Evolutionary conservation across 768 basidiomycete genomes (phyloP), one percentile per base, ranked within the genome.

Genomic region (Suillus placidus): DNA sequence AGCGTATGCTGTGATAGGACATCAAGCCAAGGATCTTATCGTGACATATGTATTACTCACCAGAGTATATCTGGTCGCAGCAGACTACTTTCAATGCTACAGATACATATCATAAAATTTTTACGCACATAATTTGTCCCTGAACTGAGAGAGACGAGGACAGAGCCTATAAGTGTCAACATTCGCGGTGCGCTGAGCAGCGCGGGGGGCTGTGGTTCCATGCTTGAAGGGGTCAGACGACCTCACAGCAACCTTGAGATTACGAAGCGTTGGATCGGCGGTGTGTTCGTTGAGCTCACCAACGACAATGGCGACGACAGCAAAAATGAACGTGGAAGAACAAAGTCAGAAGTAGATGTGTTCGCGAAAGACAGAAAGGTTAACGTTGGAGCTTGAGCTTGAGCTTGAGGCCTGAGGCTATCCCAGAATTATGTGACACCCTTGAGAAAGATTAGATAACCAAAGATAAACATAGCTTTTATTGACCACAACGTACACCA

Each of bases 101-200:
- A 64, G 3, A 69, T 34, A 16, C 34, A 18, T 45, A 38, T 30
- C 34, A 37, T 23, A 54, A 18, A 40, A 8, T 6, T 13, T 51
- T 26, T 51, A 80, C 89, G 64, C 73, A 92, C 91, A 82, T 92
- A 92, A 69, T 90, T 90, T 9, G 91, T 91, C 32, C 91, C 91
- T 51, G 88, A 87, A 66, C 86, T 76, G 40, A 91, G 74, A 0
- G 88, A 80, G 7, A 89, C 87, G 37, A 88, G 68, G 47, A 90
- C 70, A n/a, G 87, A 87, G 30, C 82, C 81, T 43, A 87, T 52
- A 23, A 92, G 79, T 0, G 83, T 85, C 23, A 81, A 80, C 23
- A 84, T 71, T 34, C 87, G 79, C 20, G 81, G 78, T 37, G 71
- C 52, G 58, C 80, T 82, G 68, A 82, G 40, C 10, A 82, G 70